phyloP scores from a whole-genome alignment of 495 filamentous ascomycete genomes.

The Hypoxylon fragiforme region DNA sequence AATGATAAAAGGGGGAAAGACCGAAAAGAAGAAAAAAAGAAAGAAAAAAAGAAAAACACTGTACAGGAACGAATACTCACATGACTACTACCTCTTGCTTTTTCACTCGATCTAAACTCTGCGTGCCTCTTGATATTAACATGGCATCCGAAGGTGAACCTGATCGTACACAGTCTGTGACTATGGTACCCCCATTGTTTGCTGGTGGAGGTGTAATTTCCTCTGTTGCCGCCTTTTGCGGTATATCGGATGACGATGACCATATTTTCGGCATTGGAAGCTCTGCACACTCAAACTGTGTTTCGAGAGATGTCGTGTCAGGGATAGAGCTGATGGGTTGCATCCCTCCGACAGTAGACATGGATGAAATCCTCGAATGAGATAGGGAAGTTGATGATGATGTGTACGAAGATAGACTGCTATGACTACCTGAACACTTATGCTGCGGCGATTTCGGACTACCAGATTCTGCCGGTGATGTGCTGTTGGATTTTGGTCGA shows the following conservation, averaged over 20 bases:
- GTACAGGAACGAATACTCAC: constrained; percentile 15
- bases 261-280: constrained; percentile 8
- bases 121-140: constrained; percentile 16
- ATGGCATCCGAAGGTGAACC: constrained; percentile 25
- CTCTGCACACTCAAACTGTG: constrained; percentile 15
- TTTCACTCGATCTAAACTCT: constrained; percentile 10
- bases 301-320: constrained; percentile 12
- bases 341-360: constrained; percentile 42
- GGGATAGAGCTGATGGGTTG: constrained; percentile 21
- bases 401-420: constrained; percentile 44
- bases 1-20: no score
- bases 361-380: constrained; percentile 47
- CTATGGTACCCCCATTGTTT: constrained; percentile 2
- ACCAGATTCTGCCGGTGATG: constrained; percentile 29
- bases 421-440: constrained; percentile 47
- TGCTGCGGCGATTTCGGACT: constrained; percentile 44
- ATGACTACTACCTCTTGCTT: constrained; percentile 8
- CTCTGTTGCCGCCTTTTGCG: constrained; percentile 9
- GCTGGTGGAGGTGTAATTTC: constrained; percentile 8
- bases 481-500: constrained; percentile 27
- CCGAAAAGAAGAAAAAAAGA: no score
- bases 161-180: constrained; percentile 2
- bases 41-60: no score
- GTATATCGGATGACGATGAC: constrained; percentile 11
- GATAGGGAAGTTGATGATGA: constrained; percentile 40